A percentile compares a stretch with the other conserved stretches of the same genome.
phyloP scores from a whole-genome alignment of 495 filamentous ascomycete genomes.

The Neurospora sp. region DNA sequence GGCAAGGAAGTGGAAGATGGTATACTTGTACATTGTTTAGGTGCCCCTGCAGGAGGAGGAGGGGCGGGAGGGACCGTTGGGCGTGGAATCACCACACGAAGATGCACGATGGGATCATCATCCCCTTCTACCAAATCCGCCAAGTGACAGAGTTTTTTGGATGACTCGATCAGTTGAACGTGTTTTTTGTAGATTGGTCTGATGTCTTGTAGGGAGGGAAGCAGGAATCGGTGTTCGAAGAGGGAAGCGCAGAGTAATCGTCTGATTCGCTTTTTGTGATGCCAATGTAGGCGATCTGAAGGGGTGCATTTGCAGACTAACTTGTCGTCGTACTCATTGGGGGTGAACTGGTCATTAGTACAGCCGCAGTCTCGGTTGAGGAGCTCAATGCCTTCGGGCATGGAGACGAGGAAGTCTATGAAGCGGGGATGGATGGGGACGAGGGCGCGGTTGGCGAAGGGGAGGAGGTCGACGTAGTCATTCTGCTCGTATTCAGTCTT shows the following conservation, averaged over 20 bases:
- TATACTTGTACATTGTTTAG: background rate
- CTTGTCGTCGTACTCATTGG: background rate
- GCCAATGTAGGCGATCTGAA: background rate
- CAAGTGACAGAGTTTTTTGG: background rate
- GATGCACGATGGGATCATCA: background rate
- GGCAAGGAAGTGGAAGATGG: background rate
- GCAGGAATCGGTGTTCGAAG: background rate
- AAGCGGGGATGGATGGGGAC: background rate
- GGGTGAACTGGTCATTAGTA: background rate
- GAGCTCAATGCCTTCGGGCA: background rate
- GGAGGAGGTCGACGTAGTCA: background rate
- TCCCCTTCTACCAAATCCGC: background rate
- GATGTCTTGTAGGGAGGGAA: background rate
- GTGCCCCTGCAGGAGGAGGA: background rate
- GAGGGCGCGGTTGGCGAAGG: background rate
- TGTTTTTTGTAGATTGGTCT: background rate
- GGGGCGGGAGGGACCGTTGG: background rate
- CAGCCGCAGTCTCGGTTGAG: background rate
- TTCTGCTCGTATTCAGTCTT: background rate
- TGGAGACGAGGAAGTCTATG: background rate
- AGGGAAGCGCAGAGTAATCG: background rate
- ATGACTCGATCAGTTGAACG: background rate
- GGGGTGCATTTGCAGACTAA: background rate
- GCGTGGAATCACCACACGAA: background rate
- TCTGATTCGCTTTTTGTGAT: background rate